Percentiles rank a stretch among this genome's conserved stretches.
These are phyloP conservation scores for Pilasporangium apinafurcum DNA, from an alignment of 352 stramenopile genomes.

Conservation along the genomic window DNA sequence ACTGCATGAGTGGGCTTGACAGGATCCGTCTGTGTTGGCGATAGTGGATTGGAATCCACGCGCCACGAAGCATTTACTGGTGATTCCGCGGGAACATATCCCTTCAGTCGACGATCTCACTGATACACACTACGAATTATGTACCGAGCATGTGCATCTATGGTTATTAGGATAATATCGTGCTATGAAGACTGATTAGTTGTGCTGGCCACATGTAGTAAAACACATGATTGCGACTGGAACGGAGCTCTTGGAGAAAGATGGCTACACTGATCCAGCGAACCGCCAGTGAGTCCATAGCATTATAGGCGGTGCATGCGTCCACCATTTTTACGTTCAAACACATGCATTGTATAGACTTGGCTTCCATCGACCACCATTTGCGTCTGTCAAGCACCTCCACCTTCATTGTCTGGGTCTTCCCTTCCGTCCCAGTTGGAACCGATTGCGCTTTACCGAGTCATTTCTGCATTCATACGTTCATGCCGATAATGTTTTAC, in stretches of 20 bases:
- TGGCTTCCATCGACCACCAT: constrained; percentile 65
- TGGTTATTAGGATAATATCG: background rate
- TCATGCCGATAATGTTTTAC: constrained; percentile 35
- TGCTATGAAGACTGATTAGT: background rate
- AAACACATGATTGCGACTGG: constrained; percentile 51
- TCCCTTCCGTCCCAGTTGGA: constrained; percentile 57
- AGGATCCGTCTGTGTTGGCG: constrained; percentile 56
- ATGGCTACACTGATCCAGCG: constrained; percentile 23
- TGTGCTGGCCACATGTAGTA: constrained; percentile 18
- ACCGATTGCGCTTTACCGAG: constrained; percentile 50
- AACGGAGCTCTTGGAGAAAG: constrained; percentile 31
- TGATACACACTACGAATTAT: constrained; percentile 21
- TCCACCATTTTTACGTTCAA: background rate
- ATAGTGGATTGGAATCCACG: constrained; percentile 57
- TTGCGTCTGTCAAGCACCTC: constrained; percentile 64
- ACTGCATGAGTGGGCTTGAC: background rate
- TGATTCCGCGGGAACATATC: constrained; percentile 64
- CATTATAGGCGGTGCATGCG: background rate
- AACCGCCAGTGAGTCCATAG: constrained; percentile 20
- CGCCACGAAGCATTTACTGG: constrained; percentile 44
- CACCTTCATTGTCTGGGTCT: constrained; percentile 68
- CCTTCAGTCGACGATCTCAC: constrained; percentile 40
- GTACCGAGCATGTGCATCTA: constrained; percentile 16
- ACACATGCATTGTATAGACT: constrained; percentile 20
- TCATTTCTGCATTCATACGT: constrained; percentile 52